Percentiles rank a stretch among this genome's conserved stretches.
These are phyloP conservation scores for Globisporangium abappressorium DNA, from an alignment of 352 stramenopile species.

Conservation along the genomic window DNA sequence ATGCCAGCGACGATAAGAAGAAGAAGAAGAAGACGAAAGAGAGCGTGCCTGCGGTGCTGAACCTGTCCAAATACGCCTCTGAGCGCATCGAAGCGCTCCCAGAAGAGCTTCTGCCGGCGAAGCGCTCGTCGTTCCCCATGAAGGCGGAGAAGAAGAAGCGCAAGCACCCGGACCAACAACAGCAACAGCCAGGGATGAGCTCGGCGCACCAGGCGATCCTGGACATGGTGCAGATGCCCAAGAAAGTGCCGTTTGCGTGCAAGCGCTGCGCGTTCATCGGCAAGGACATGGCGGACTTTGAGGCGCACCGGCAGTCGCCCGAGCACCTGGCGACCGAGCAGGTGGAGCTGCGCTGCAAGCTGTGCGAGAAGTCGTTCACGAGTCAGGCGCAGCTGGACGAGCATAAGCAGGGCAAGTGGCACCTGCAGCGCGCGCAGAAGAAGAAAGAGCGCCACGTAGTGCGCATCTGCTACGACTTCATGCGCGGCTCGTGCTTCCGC, in stretches of 20 bases:
- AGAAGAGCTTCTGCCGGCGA: constrained; percentile 46
- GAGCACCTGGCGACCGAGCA: constrained; percentile 41
- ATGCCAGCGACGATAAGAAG: constrained; percentile 6
- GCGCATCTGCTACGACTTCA: constrained; percentile 83
- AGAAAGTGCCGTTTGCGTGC: constrained; percentile 81
- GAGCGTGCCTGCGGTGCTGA: constrained; percentile 35
- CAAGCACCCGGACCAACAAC: constrained; percentile 27
- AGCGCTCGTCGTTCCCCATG: constrained; percentile 18
- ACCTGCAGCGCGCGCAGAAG: constrained; percentile 67
- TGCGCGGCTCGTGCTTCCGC: constrained; percentile 63
- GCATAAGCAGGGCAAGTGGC: constrained; percentile 80
- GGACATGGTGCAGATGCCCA: constrained; percentile 54
- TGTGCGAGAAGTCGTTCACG: constrained; percentile 83
- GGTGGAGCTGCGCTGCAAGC: constrained; percentile 39
- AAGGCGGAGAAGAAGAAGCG: constrained; percentile 44
- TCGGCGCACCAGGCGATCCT: constrained; percentile 31
- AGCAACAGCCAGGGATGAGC: constrained; percentile 23
- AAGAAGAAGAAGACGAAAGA: neutral
- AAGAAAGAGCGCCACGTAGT: constrained; percentile 66
- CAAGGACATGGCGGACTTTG: constrained; percentile 62
- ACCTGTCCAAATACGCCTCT: constrained; percentile 59
- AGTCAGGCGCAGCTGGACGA: constrained; percentile 69
- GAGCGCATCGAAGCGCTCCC: constrained; percentile 67
- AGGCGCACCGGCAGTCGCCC: constrained; percentile 47
- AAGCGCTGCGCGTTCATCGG: constrained; percentile 79